A percentile compares a stretch with the other conserved stretches of the same genome.
Conservation (phyloP, 345 rosid species). For the Noccaea caerulescens region DNA sequence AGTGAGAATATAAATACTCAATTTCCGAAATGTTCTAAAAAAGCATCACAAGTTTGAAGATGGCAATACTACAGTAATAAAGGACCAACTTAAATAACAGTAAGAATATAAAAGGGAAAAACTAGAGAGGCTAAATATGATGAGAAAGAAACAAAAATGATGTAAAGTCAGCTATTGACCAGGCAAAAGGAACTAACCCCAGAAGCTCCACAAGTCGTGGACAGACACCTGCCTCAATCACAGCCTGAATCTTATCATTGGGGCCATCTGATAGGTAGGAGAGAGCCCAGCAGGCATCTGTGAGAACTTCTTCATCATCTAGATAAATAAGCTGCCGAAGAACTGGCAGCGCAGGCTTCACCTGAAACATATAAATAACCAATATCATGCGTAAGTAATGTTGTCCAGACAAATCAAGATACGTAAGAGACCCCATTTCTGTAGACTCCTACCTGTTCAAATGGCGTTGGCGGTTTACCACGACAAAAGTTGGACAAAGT, state of each 20-base stretch:
- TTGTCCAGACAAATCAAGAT: constrained; percentile 25
- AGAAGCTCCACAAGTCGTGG: constrained; percentile 84
- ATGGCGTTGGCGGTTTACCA: constrained; percentile 77
- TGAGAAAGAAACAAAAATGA: constrained; percentile 24
- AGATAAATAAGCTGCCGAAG: constrained; percentile 72
- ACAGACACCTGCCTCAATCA: constrained; percentile 77
- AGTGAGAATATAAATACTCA: constrained; percentile 24
- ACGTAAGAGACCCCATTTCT: constrained; percentile 28
- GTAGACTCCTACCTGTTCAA: constrained; percentile 58
- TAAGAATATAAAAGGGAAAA: constrained; percentile 1
- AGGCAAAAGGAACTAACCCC: constrained; percentile 52
- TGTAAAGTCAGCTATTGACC: constrained; percentile 20
- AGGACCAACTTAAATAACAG: constrained; percentile 8
- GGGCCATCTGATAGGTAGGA: constrained; percentile 70
- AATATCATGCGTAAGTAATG: constrained; percentile 11
- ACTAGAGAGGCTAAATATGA: constrained; percentile 2
- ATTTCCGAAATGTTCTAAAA: constrained; percentile 2
- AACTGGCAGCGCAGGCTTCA: constrained; percentile 77
- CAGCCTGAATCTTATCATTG: constrained; percentile 89
- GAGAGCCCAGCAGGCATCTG: constrained; percentile 91
- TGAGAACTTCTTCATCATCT: constrained; percentile 84
- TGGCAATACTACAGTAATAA: constrained; percentile 16
- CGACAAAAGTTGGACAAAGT: constrained; percentile 76
- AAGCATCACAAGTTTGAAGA: constrained; percentile 21
- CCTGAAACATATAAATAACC: constrained; percentile 50